phyloP scores from a whole-genome alignment of 2,329 filamentous ascomycete species.

The Epichloe festucae region DNA sequence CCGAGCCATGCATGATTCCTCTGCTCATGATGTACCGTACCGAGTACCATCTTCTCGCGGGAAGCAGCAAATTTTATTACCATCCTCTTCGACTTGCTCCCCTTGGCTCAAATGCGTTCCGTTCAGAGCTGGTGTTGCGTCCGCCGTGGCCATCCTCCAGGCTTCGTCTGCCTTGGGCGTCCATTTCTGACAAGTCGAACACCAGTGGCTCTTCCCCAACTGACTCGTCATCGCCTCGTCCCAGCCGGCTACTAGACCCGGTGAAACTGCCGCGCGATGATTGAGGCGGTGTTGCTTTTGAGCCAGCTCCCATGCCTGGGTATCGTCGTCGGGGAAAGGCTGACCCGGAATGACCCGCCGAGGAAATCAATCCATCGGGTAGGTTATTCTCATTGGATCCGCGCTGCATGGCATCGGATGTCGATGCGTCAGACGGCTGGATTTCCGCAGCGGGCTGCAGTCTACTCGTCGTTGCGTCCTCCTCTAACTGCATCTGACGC shows the following conservation, averaged over 20 bases:
- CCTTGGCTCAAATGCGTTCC: conserved; percentile 26
- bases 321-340: conserved; percentile 35
- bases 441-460: conserved; percentile 32
- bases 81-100: conserved; percentile 25
- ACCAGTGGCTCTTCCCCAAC: conserved; percentile 56
- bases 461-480: conserved; percentile 8
- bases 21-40: conserved; percentile 2
- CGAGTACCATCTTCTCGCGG: not conserved
- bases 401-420: conserved; percentile 24
- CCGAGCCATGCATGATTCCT: not conserved
- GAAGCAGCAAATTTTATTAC: conserved; percentile 9
- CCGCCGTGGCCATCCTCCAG: conserved; percentile 39
- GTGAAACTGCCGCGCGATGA: conserved; percentile 33
- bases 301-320: conserved; percentile 23
- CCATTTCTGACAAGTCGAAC: conserved; percentile 63
- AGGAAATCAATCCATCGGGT: conserved; percentile 29
- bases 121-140: conserved; percentile 26
- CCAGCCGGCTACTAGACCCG: conserved; percentile 25
- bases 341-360: conserved; percentile 25
- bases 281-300: conserved; percentile 29
- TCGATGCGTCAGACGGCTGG: conserved; percentile 22
- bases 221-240: conserved; percentile 33
- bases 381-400: conserved; percentile 33
- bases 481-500: conserved; percentile 24
- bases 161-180: conserved; percentile 43